A percentile compares a stretch with the other conserved stretches of the same genome.
Evolutionary conservation across 2,329 filamentous ascomycete genomes (phyloP).

Genomic region (Beauveria pseudobassiana): DNA sequence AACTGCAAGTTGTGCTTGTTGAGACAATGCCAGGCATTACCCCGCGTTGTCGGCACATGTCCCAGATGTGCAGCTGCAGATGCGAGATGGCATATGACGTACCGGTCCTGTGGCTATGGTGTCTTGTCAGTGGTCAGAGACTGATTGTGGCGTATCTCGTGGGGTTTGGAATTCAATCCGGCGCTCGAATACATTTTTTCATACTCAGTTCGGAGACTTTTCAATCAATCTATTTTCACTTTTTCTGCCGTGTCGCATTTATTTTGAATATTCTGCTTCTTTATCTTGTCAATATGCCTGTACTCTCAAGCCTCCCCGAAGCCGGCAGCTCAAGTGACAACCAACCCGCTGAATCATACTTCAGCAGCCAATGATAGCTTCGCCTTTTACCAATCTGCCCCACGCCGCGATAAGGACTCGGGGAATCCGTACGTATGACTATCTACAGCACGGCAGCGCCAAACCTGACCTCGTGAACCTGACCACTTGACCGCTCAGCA

Average conservation of each 20-base stretch:
- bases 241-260: too few species aligned
- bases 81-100: neutral
- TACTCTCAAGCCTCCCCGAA: neutral
- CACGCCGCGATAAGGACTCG: slow-evolving; percentile 7
- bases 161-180: neutral
- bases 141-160: neutral
- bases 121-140: neutral
- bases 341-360: neutral
- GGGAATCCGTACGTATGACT: neutral
- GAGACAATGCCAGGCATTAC: neutral
- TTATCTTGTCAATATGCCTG: neutral
- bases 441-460: neutral
- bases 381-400: neutral
- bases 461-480: slow-evolving; percentile 6
- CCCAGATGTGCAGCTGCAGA: neutral
- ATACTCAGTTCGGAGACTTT: too few species aligned
- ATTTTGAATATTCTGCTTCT: too few species aligned
- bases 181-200: too few species aligned
- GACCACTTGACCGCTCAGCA: neutral
- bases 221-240: too few species aligned
- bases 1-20: too few species aligned
- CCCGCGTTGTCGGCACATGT: neutral
- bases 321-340: slow-evolving; percentile 1
- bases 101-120: neutral
- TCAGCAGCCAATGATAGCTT: slow-evolving; percentile 1